Percentiles rank a stretch among this genome's conserved stretches.
phyloP scores from a whole-genome alignment of 148 eudicot species.

The Vaccinium myrtillus region DNA sequence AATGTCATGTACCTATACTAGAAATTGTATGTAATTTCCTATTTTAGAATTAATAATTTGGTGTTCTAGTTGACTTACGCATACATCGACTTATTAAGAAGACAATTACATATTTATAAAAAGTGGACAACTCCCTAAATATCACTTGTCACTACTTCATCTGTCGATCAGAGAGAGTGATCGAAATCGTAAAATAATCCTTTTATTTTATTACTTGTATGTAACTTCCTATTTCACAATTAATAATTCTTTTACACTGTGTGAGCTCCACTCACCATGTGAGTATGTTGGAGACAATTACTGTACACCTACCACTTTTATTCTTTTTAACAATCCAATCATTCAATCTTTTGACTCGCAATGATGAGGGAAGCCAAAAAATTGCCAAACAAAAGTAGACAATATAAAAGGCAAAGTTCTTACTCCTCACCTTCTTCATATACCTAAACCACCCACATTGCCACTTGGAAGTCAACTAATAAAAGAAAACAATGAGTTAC shows the following conservation, averaged over 20 bases:
- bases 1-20: no score
- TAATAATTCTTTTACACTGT: no score
- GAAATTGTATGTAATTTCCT: no score
- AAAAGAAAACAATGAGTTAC: background rate
- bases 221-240: no score
- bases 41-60: no score
- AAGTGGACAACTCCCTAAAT: background rate
- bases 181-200: background rate
- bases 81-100: background rate
- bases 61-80: background rate
- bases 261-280: no score
- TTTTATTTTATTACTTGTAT: no score
- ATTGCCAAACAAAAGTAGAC: conserved; percentile 9
- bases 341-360: conserved; percentile 6
- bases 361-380: background rate
- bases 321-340: no score
- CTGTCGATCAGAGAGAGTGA: background rate
- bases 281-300: no score
- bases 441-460: conserved; percentile 16
- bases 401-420: background rate
- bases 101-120: no score
- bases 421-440: background rate
- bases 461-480: background rate
- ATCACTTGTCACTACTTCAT: background rate
- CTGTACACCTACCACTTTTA: no score